Conservation (phyloP, 257 asterid species). For the Eustoma russellianum region DNA sequence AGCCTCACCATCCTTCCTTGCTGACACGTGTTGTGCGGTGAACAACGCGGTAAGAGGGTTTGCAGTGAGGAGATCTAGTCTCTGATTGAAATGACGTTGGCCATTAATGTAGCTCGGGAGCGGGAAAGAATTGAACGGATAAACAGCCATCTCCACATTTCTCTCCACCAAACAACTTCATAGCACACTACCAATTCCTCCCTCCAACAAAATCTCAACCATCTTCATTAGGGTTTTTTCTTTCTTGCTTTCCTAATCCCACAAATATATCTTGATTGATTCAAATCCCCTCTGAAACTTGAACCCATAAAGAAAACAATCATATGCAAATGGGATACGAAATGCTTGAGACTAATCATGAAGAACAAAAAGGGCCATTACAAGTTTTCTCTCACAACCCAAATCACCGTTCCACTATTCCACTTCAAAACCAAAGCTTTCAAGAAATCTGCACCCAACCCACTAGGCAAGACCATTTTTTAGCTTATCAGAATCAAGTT, state of each 20-base stretch:
- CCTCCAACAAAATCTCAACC: background rate
- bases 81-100: too few species aligned
- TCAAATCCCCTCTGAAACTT: background rate
- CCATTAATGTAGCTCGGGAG: too few species aligned
- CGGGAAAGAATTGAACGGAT: too few species aligned
- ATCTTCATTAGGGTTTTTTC: slow-evolving; percentile 19
- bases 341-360: slow-evolving; percentile 32
- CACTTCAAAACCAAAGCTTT: slow-evolving; percentile 18
- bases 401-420: slow-evolving; percentile 7
- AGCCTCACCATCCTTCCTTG: too few species aligned
- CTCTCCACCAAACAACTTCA: slow-evolving; percentile 1
- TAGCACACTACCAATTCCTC: slow-evolving; percentile 1
- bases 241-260: background rate
- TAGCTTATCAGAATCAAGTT: slow-evolving; percentile 22
- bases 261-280: background rate
- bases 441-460: slow-evolving; percentile 30
- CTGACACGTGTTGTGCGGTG: too few species aligned
- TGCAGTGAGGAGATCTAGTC: too few species aligned
- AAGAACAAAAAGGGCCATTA: background rate
- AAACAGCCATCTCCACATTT: slow-evolving; percentile 1
- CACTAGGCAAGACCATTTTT: slow-evolving; percentile 18
- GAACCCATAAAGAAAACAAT: background rate
- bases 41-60: too few species aligned
- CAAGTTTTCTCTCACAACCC: slow-evolving; percentile 21
- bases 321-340: slow-evolving; percentile 18